These are phyloP conservation scores for Haematococcus lacustris DNA, from an alignment of 139 green algal species.

Conservation along the genomic window DNA sequence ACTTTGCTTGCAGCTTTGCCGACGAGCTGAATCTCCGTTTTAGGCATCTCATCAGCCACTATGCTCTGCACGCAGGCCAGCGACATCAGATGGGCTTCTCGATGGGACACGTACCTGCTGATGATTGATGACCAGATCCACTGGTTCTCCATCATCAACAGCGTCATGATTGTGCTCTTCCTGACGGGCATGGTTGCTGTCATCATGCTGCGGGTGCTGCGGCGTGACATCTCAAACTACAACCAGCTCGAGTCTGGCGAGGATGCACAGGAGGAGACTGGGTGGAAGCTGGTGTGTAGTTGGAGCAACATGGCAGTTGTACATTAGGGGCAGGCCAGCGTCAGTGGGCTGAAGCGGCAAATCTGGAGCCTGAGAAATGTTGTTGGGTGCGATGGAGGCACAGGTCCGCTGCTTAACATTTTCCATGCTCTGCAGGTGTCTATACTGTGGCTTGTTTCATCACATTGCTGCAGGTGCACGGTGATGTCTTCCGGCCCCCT, in stretches of 20 bases:
- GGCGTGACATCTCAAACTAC: slow-evolving; percentile 94
- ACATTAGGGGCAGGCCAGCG: no score
- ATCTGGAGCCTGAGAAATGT: not conserved
- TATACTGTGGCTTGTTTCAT: not conserved
- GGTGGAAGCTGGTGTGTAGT: slow-evolving; percentile 89
- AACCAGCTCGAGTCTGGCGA: slow-evolving; percentile 93
- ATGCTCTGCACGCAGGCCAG: slow-evolving; percentile 26
- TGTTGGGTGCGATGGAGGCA: not conserved
- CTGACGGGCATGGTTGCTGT: slow-evolving; percentile 97
- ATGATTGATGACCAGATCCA: slow-evolving; percentile 96
- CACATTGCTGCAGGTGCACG: slow-evolving; percentile 65
- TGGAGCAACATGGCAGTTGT: no score
- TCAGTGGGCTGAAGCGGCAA: not conserved
- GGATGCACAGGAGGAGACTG: slow-evolving; percentile 91
- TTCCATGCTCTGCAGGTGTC: not conserved
- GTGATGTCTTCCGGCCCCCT: slow-evolving; percentile 95
- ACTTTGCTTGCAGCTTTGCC: not conserved
- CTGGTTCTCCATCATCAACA: slow-evolving; percentile 99
- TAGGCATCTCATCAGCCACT: not conserved
- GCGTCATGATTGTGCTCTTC: slow-evolving; percentile 99
- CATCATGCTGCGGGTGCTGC: slow-evolving; percentile 97
- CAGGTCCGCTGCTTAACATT: not conserved
- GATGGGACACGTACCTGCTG: slow-evolving; percentile 97
- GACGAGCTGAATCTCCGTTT: not conserved
- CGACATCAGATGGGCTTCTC: slow-evolving; percentile 90